Evolutionary conservation across 768 basidiomycete species (phyloP).

Genomic region (Agaricus subrufescens): DNA sequence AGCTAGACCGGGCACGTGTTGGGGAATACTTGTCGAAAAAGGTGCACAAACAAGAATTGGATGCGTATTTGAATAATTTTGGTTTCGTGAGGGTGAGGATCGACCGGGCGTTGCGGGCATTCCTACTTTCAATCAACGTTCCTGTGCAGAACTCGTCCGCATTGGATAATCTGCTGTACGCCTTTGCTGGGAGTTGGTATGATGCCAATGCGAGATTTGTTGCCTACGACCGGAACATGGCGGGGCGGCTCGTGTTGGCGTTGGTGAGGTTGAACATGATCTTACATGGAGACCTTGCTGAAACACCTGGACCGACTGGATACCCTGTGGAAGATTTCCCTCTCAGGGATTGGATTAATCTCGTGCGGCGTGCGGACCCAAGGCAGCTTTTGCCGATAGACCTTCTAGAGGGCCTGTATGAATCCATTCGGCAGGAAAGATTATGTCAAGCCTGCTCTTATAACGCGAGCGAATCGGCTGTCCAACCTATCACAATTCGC

Average conservation of each 20-base stretch:
- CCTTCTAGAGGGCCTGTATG: constrained; percentile 71
- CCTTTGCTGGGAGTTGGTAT: constrained; percentile 87
- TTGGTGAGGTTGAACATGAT: constrained; percentile 88
- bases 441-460: constrained; percentile 65
- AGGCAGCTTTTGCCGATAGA: constrained; percentile 69
- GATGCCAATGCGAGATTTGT: constrained; percentile 79
- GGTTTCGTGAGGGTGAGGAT: constrained; percentile 79
- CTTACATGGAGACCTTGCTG: constrained; percentile 69
- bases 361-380: constrained; percentile 76
- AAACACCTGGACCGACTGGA: constrained; percentile 52
- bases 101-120: constrained; percentile 86
- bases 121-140: constrained; percentile 71
- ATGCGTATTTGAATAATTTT: constrained; percentile 84
- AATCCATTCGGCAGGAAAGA: constrained; percentile 66
- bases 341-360: constrained; percentile 75
- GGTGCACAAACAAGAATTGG: constrained; percentile 70
- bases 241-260: constrained; percentile 70
- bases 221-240: constrained; percentile 79
- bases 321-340: constrained; percentile 58
- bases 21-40: constrained; percentile 81
- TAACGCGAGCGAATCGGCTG: constrained; percentile 33
- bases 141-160: constrained; percentile 34
- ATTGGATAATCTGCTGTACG: constrained; percentile 71
- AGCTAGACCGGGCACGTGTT: constrained; percentile 77
- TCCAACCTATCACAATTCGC: constrained; percentile 64